A percentile compares a stretch with the other conserved stretches of the same genome.
Evolutionary conservation across 2,329 filamentous ascomycete species (phyloP).

Genomic region (Colletotrichum horii): DNA sequence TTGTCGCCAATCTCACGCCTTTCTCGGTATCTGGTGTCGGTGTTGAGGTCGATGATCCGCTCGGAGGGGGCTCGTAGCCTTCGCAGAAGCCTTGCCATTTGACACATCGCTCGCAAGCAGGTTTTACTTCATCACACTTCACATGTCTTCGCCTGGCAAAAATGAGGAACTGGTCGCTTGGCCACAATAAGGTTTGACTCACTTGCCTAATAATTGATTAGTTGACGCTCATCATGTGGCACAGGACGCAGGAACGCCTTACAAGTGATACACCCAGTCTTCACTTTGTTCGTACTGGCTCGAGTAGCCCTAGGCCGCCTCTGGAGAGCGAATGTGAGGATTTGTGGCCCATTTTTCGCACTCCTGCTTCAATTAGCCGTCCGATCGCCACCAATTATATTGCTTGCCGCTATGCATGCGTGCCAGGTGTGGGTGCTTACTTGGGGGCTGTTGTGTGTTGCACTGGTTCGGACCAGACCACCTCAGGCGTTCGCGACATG

Average conservation of each 20-base stretch:
- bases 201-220: conserved; percentile 29
- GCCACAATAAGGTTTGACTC: conserved; percentile 9
- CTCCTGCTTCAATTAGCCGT: not conserved
- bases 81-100: conserved; percentile 40
- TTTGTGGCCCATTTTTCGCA: not conserved
- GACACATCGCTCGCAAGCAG: conserved; percentile 36
- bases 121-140: conserved; percentile 41
- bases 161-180: not conserved
- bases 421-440: not conserved
- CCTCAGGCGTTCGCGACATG: not conserved
- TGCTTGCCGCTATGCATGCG: not conserved
- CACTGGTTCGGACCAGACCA: not conserved
- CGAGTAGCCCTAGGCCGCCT: conserved; percentile 33
- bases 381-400: not conserved
- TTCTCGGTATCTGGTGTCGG: not conserved
- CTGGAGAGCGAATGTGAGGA: conserved; percentile 31
- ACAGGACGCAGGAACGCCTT: conserved; percentile 19
- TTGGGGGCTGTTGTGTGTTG: not conserved
- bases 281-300: conserved; percentile 34
- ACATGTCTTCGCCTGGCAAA: conserved; percentile 35
- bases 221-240: not conserved
- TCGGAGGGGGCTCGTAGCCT: conserved; percentile 28
- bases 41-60: not conserved
- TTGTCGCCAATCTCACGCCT: not conserved
- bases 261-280: conserved; percentile 37